These are phyloP conservation scores for Thalassiosira exigua DNA, from an alignment of 352 stramenopile species.

Conservation along the genomic window DNA sequence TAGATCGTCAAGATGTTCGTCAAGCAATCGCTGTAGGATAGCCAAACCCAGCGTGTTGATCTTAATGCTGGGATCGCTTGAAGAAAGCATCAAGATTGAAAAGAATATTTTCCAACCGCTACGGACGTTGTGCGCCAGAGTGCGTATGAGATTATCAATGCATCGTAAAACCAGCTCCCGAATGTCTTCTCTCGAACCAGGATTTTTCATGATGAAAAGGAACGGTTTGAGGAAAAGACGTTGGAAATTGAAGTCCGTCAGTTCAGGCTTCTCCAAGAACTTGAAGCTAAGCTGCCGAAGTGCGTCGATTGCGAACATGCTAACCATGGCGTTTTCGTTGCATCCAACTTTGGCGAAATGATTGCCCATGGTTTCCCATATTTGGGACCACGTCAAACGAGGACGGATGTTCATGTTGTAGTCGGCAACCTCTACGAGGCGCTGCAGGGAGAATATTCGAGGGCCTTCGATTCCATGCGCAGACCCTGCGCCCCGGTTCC, in stretches of 20 bases:
- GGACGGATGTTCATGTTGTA: conserved; percentile 98
- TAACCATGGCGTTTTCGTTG: conserved; percentile 95
- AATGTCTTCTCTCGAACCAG: conserved; percentile 73
- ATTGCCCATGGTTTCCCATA: conserved; percentile 96
- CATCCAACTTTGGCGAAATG: conserved; percentile 98
- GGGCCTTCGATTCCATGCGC: conserved; percentile 85
- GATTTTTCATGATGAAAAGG: conserved; percentile 82
- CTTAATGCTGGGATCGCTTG: conserved; percentile 74
- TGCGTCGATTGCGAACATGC: conserved; percentile 99
- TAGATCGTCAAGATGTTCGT: conserved; percentile 82
- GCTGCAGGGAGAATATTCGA: conserved; percentile 98
- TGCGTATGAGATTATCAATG: conserved; percentile 84
- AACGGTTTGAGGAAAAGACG: conserved; percentile 98
- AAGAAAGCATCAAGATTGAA: conserved; percentile 78
- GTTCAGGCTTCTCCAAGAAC: conserved; percentile 98
- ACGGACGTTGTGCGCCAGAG: conserved; percentile 77
- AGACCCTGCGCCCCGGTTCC: conserved; percentile 63
- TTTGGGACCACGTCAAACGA: conserved; percentile 96
- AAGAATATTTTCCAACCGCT: conserved; percentile 87
- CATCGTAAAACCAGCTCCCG: conserved; percentile 83
- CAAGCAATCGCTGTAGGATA: conserved; percentile 83
- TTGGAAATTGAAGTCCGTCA: conserved; percentile 99
- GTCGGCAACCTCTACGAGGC: conserved; percentile 99
- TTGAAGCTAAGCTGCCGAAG: conserved; percentile 99
- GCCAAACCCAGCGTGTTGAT: conserved; percentile 78